These are phyloP conservation scores for Lanmaoa pseudosensibilis DNA, from an alignment of 768 basidiomycete species.

Conservation along the genomic window DNA sequence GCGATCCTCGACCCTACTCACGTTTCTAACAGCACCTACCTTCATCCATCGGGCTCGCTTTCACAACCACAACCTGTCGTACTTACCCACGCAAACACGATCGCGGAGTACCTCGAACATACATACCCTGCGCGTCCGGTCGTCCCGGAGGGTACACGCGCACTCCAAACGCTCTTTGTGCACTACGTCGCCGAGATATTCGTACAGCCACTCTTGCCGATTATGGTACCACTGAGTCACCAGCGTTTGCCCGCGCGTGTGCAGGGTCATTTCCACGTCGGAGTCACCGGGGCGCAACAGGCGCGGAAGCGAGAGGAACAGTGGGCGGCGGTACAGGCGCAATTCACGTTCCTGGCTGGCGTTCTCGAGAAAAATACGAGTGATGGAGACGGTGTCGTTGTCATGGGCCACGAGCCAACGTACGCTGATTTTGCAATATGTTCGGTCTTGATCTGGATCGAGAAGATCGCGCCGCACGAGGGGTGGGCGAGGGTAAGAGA, in stretches of 20 bases:
- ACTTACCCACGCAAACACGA: conserved; percentile 58
- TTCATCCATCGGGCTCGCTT: conserved; percentile 13
- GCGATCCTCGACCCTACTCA: conserved; percentile 58
- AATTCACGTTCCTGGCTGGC: conserved; percentile 62
- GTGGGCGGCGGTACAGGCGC: conserved; percentile 63
- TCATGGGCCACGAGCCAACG: conserved; percentile 62
- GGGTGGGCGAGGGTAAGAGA: conserved; percentile 67
- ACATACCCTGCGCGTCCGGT: conserved; percentile 69
- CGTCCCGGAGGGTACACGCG: conserved; percentile 68
- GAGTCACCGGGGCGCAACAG: neutral
- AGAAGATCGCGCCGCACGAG: conserved; percentile 69
- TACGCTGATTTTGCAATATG: conserved; percentile 77
- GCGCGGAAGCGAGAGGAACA: conserved; percentile 57
- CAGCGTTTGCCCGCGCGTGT: conserved; percentile 56
- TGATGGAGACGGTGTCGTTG: conserved; percentile 63
- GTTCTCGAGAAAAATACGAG: conserved; percentile 67
- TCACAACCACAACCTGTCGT: conserved; percentile 48
- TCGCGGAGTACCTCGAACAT: conserved; percentile 71
- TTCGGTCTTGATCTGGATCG: conserved; percentile 72
- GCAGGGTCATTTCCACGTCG: conserved; percentile 47
- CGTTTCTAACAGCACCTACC: neutral
- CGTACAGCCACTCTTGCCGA: conserved; percentile 62
- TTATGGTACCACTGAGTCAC: conserved; percentile 70
- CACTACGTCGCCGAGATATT: conserved; percentile 69
- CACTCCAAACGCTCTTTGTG: conserved; percentile 67